Base-by-base conservation (phyloP, 805 yeast species). In the Komagataella ulmi region DNA sequence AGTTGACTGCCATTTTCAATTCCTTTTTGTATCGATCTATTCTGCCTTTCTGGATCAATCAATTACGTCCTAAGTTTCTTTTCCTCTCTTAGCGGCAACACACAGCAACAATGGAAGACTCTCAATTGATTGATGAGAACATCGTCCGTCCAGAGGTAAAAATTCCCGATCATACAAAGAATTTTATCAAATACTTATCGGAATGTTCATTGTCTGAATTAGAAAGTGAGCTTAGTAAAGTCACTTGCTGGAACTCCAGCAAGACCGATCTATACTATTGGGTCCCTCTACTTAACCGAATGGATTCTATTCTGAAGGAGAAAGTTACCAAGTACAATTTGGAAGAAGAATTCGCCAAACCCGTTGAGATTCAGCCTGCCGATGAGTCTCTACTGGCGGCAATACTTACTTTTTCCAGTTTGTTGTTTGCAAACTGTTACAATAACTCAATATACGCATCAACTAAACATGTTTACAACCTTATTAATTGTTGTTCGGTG, bases 271-370 rank as follows among this genome's bases (percentile, higher is more conserved):
- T 91, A 40, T 75, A 75, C 54, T 82, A 81, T 54, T 90, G 96
- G 93, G 77, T 86, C 24, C 76, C 83, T 0, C 79, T 87, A 1
- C 69, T 91, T 58, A 85, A 88, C 63, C 72, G 83, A 58, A 79
- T 90, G 60, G 97, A 90, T 61, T 74, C 70, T 10, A 73, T 87
- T 6, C 67, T 87, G 51, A 85, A 80, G 50, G 58, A 59, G 3
- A 68, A 75, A 19, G 75, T 85, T 14, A 66, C 66, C 6, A 78
- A 78, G 54, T 84, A 87, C 59, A 70, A 67, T 40, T 64, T 81
- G 51, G 73, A 69, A 43, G 70, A 71, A 12, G 75, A 74, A 17
- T 58, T 65, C 50, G 75, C 79, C 3, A 72, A 65, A 47, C 72
- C 86, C 17, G 66, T 65, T 24, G 69, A 68, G 14, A 70, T 86